phyloP scores from a whole-genome alignment of 2,329 filamentous ascomycete genomes.

The Coniella vitis region DNA sequence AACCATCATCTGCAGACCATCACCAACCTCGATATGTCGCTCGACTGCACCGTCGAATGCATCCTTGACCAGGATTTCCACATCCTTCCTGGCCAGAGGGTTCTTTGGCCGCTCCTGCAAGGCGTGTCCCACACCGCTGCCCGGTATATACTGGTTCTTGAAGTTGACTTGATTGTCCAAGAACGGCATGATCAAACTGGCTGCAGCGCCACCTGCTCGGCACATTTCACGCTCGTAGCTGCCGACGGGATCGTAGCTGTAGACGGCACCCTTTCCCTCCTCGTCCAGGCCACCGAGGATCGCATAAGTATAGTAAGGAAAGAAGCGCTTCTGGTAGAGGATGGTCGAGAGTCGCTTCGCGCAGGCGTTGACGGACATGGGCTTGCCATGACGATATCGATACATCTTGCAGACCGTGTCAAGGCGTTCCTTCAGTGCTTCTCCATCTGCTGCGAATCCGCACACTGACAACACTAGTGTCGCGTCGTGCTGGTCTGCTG shows the following conservation, averaged over 20 bases:
- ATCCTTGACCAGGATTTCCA: constrained; percentile 87
- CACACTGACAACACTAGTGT: constrained; percentile 89
- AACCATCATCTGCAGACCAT: constrained; percentile 90
- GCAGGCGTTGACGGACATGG: constrained; percentile 89
- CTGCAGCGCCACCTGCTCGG: constrained; percentile 84
- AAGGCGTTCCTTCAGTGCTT: constrained; percentile 86
- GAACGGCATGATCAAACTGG: constrained; percentile 97
- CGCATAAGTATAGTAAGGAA: constrained; percentile 95
- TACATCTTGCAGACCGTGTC: constrained; percentile 98
- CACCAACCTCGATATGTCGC: constrained; percentile 97
- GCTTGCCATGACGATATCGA: constrained; percentile 94
- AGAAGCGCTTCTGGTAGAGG: constrained; percentile 95
- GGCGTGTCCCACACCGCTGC: constrained; percentile 75
- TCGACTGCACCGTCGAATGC: constrained; percentile 97
- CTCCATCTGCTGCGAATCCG: constrained; percentile 90
- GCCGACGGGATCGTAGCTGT: constrained; percentile 96
- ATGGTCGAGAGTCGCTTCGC: constrained; percentile 93
- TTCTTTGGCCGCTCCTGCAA: constrained; percentile 64
- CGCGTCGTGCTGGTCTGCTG: constrained; percentile 75
- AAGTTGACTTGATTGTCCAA: constrained; percentile 99
- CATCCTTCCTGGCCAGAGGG: constrained; percentile 64
- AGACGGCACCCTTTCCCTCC: constrained; percentile 87
- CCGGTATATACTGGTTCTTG: constrained; percentile 95
- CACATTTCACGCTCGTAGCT: constrained; percentile 97
- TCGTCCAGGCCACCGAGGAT: constrained; percentile 93